Percentiles rank a stretch among this genome's conserved stretches.
phyloP scores from a whole-genome alignment of 345 rosid species.

The Populus deltoides region DNA sequence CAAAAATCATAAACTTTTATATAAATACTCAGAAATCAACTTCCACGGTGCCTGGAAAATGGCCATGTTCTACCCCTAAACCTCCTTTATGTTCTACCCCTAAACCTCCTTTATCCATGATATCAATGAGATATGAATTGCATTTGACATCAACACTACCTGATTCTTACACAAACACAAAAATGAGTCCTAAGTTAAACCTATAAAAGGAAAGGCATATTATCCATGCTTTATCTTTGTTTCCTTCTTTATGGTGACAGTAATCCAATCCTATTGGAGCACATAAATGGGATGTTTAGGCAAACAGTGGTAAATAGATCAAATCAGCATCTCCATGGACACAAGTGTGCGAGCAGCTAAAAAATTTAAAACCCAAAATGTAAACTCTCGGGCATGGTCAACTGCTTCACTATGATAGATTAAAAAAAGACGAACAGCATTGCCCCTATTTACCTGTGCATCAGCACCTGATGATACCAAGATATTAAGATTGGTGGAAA shows the following conservation, averaged over 20 bases:
- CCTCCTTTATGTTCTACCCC: background rate
- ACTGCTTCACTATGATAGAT: background rate
- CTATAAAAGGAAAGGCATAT: background rate
- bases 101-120: background rate
- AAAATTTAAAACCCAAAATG: background rate
- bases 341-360: background rate
- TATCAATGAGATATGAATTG: background rate
- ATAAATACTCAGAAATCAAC: background rate
- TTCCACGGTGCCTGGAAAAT: background rate
- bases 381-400: background rate
- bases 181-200: background rate
- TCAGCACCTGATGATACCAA: constrained; percentile 95
- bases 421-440: background rate
- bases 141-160: background rate
- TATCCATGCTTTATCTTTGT: background rate
- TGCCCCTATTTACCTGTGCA: constrained; percentile 62
- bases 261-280: background rate
- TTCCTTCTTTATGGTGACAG: background rate
- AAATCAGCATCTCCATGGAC: background rate
- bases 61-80: background rate
- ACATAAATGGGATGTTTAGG: background rate
- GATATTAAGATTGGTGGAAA: constrained; percentile 62
- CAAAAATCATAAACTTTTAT: background rate
- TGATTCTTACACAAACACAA: background rate
- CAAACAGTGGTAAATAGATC: background rate